Base-by-base conservation (phyloP, 257 asterid genomes). In the Buddleja alternifolia region DNA sequence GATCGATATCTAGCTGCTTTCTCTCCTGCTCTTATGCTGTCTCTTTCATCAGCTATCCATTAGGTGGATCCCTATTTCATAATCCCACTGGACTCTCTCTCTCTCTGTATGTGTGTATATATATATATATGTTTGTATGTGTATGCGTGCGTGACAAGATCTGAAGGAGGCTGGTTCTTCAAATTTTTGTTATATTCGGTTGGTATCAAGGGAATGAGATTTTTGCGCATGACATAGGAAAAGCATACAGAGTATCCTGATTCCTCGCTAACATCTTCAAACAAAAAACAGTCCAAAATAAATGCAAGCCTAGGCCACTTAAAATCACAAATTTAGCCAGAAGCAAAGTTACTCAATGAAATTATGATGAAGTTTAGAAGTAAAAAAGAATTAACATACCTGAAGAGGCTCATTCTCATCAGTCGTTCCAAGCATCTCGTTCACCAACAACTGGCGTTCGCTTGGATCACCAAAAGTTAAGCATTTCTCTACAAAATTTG, bases 401-500 rank as follows among this genome's bases (percentile, higher is more conserved):
- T 91, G 96, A 68, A 88, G 91, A 47, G 96, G 93, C 63, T 91
- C 97, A 69, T 82, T 82, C 72, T 91, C 96, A 57, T 84, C 93
- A 5, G 83, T 85, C 19, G 80, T 70, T 11, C 95, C 97, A 70
- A 88, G 92, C 88, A 91, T 91, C 90, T 88, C 96, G 46, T 79
- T 64, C 44, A 91, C 96, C 55, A 88, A 40, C 46, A 77, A 64
- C 69, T 83, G 90, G 37, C 96, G 93, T 75, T 91, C 93, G 57
- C 79, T 84, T 1, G 82, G 86, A 50, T 79, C 78, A 36, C 95
- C 95, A 53, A 85, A 91, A 53, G 91, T 75, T 72, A 91, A 80
- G 84, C 97, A 91, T 67, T 88, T 91, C 82, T 88, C 95, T 15
- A 91, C 83, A 4, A 91, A 96, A 77, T 91, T 91, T n/a, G 96